These are phyloP conservation scores for Tremella yokohamensis DNA, from an alignment of 768 basidiomycete genomes.

Conservation along the genomic window DNA sequence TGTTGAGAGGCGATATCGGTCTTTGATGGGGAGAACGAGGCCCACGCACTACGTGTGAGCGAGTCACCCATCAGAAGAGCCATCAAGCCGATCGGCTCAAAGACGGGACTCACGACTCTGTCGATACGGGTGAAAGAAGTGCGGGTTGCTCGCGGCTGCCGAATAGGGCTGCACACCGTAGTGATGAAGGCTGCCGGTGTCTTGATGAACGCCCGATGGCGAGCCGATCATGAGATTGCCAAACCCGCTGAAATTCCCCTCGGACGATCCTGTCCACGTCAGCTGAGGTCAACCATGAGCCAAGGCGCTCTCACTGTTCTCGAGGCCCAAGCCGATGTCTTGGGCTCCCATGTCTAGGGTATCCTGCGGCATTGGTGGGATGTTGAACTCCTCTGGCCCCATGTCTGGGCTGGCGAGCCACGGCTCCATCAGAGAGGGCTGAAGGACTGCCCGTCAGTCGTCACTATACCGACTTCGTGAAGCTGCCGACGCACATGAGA, in stretches of 20 bases:
- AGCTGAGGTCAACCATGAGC: too few relatives aligned
- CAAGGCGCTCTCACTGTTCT: too few relatives aligned
- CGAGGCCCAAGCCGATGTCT: too few relatives aligned
- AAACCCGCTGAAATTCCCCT: too few relatives aligned
- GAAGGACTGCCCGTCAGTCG: neutral
- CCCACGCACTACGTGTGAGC: neutral
- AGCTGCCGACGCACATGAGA: neutral
- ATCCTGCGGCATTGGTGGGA: too few relatives aligned
- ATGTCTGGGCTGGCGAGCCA: neutral
- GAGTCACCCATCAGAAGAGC: too few relatives aligned
- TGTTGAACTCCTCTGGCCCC: neutral
- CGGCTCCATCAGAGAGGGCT: constrained; percentile 3
- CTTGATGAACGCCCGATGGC: too few relatives aligned
- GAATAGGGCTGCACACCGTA: too few relatives aligned
- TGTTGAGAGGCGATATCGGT: constrained; percentile 16
- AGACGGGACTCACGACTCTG: constrained; percentile 11
- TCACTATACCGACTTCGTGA: neutral
- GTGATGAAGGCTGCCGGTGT: too few relatives aligned
- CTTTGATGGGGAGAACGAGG: neutral
- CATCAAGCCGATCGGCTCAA: neutral
- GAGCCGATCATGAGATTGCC: too few relatives aligned
- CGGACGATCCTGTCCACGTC: too few relatives aligned
- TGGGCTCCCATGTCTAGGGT: too few relatives aligned
- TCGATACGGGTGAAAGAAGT: constrained; percentile 20
- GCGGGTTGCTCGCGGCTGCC: constrained; percentile 1